Conservation (phyloP, 768 basidiomycete species). For the Mrakia hoshinonis region DNA sequence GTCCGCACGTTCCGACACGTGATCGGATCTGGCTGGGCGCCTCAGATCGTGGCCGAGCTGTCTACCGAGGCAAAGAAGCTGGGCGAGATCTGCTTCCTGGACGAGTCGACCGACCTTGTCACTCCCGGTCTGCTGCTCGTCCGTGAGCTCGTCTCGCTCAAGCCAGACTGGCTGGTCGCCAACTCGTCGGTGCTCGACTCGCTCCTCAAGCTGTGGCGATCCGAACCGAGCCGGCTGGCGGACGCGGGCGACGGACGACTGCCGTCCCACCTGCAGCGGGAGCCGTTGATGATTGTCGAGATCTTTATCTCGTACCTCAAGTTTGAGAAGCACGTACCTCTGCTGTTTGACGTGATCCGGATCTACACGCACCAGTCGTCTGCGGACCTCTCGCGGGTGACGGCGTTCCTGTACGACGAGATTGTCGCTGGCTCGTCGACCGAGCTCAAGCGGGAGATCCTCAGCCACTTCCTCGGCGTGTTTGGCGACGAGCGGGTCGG, state of each 20-base stretch:
- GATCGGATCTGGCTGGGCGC: conserved; percentile 67
- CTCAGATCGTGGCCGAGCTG: conserved; percentile 46
- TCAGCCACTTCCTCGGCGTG: conserved; percentile 77
- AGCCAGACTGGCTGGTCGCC: conserved; percentile 63
- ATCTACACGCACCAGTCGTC: conserved; percentile 70
- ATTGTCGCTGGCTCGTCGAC: conserved; percentile 57
- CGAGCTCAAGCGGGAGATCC: conserved; percentile 67
- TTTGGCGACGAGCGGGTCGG: conserved; percentile 58
- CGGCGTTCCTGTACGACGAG: conserved; percentile 77
- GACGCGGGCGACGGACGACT: conserved; percentile 33
- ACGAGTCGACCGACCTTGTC: conserved; percentile 46
- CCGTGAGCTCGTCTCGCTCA: conserved; percentile 60
- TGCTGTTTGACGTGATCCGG: conserved; percentile 78
- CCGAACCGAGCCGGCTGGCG: conserved; percentile 19
- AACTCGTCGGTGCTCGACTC: conserved; percentile 60
- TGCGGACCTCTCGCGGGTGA: conserved; percentile 67
- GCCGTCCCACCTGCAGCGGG: conserved; percentile 36
- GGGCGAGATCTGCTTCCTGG: conserved; percentile 40
- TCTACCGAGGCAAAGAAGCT: conserved; percentile 39
- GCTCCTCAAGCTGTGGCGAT: conserved; percentile 63
- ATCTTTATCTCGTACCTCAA: conserved; percentile 60
- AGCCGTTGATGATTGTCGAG: conserved; percentile 54
- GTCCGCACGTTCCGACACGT: conserved; percentile 77
- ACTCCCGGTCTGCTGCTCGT: conserved; percentile 67
- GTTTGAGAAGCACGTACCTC: conserved; percentile 58